Conservation (phyloP, 768 basidiomycete species). For the Russula vinacea region DNA sequence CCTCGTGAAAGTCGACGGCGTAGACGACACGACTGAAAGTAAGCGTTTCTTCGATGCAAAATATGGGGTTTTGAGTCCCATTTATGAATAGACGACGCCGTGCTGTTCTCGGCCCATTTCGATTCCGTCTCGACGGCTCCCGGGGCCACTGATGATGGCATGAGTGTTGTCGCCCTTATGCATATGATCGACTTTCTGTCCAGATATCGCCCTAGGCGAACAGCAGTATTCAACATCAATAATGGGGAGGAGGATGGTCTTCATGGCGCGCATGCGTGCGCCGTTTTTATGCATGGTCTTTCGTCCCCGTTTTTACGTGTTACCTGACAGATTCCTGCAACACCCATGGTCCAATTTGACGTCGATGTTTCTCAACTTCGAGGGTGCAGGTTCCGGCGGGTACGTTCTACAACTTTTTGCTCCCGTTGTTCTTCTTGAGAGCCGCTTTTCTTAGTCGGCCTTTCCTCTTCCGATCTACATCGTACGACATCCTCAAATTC, state of each 20-base stretch:
- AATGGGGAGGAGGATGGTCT: conserved; percentile 81
- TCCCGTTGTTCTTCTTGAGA: conserved; percentile 8
- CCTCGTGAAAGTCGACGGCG: conserved; percentile 60
- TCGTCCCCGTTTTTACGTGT: not conserved
- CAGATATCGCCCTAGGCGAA: conserved; percentile 49
- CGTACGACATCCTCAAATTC: conserved; percentile 51
- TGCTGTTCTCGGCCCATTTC: conserved; percentile 78
- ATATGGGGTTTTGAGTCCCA: not conserved
- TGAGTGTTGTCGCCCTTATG: conserved; percentile 63
- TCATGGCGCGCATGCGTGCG: conserved; percentile 66
- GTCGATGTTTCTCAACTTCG: conserved; percentile 73
- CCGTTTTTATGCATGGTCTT: conserved; percentile 19
- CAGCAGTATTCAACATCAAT: conserved; percentile 80
- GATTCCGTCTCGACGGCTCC: conserved; percentile 75
- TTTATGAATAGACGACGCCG: conserved; percentile 38
- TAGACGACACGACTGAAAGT: conserved; percentile 37
- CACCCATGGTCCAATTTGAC: conserved; percentile 72
- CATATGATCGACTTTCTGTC: conserved; percentile 53
- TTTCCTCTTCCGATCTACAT: conserved; percentile 70
- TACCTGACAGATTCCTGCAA: conserved; percentile 52
- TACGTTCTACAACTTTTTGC: conserved; percentile 35
- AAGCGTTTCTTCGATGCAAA: conserved; percentile 19
- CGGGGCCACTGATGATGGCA: conserved; percentile 77
- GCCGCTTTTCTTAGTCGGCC: conserved; percentile 51
- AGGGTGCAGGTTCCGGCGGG: conserved; percentile 80